A percentile compares a stretch with the other conserved stretches of the same genome.
Evolutionary conservation across 176 grass and related monocot genomes (phyloP).

Genomic region (Urochloa ruziziensis): DNA sequence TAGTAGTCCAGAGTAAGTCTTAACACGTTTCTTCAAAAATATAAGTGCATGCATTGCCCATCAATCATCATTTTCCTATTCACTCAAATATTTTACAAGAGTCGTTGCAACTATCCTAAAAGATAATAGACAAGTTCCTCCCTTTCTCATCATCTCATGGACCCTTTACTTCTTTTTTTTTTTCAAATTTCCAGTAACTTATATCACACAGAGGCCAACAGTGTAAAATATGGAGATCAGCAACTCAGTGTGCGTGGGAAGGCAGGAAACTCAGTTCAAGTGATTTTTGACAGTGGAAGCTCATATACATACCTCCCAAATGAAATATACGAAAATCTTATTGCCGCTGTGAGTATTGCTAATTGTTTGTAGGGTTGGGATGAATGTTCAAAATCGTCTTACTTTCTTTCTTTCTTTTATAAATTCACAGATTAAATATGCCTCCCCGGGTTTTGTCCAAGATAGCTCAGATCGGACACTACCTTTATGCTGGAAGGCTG

Average conservation of each 20-base stretch:
- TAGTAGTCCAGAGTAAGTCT: conserved; percentile 68
- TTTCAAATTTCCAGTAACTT: conserved; percentile 51
- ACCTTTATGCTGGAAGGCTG: conserved; percentile 79
- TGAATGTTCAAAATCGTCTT: conserved; percentile 15
- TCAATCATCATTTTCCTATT: neutral
- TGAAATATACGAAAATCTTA: conserved; percentile 74
- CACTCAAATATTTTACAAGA: conserved; percentile 1
- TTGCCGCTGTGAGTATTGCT: conserved; percentile 63
- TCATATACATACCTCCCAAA: conserved; percentile 92
- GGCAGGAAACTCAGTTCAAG: conserved; percentile 56
- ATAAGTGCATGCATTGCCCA: neutral
- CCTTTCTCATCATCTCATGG: neutral
- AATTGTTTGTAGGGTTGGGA: neutral
- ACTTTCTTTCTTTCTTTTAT: conserved; percentile 30
- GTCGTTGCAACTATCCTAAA: neutral
- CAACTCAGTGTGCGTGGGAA: conserved; percentile 37
- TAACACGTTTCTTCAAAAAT: neutral
- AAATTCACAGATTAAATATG: conserved; percentile 57
- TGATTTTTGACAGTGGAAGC: conserved; percentile 96
- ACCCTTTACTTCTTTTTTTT: neutral
- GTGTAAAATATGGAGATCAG: conserved; percentile 66
- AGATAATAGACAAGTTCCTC: neutral
- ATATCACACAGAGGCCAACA: conserved; percentile 61
- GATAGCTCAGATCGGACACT: conserved; percentile 81
- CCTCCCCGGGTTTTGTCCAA: conserved; percentile 53